Percentiles rank a stretch among this genome's conserved stretches.
phyloP scores from a whole-genome alignment of 352 stramenopile genomes.

The Phytophthora aleatoria region DNA sequence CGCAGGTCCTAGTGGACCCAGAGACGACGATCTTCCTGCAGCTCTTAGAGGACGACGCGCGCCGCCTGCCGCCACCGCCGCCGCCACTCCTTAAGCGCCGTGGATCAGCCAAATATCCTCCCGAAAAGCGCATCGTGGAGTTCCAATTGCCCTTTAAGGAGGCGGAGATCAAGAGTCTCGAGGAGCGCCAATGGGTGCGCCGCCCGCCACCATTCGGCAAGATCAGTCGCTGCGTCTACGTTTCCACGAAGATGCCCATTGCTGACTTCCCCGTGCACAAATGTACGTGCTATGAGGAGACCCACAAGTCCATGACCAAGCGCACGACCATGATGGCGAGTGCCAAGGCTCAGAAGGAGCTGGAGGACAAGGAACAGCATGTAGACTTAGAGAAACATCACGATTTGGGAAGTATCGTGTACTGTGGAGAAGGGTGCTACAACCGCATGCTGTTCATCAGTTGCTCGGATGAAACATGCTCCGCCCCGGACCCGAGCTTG shows the following conservation, averaged over 20 bases:
- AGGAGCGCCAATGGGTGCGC: conserved; percentile 53
- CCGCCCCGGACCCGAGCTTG: conserved; percentile 59
- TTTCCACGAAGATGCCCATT: conserved; percentile 60
- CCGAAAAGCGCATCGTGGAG: conserved; percentile 20
- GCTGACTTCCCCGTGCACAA: conserved; percentile 72
- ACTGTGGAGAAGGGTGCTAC: conserved; percentile 77
- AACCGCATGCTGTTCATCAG: conserved; percentile 89
- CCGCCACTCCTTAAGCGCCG: conserved; percentile 14
- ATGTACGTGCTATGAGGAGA: conserved; percentile 72
- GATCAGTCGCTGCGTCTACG: conserved; percentile 76
- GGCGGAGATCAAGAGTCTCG: conserved; percentile 37
- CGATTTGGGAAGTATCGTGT: conserved; percentile 16
- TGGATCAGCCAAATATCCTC: background rate
- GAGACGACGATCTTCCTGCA: conserved; percentile 41
- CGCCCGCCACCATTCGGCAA: conserved; percentile 65
- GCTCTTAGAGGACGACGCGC: conserved; percentile 33
- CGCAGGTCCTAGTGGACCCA: conserved; percentile 4
- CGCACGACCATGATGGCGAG: conserved; percentile 58
- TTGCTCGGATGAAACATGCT: conserved; percentile 81
- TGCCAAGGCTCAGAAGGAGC: conserved; percentile 38
- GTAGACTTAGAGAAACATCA: conserved; percentile 26
- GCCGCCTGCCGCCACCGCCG: conserved; percentile 14
- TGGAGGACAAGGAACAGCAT: conserved; percentile 5
- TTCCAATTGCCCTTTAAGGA: conserved; percentile 51
- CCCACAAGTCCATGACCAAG: conserved; percentile 52